Evolutionary conservation across 2,329 filamentous ascomycete genomes (phyloP).

Genomic region (Ophiosphaerella herpotricha): DNA sequence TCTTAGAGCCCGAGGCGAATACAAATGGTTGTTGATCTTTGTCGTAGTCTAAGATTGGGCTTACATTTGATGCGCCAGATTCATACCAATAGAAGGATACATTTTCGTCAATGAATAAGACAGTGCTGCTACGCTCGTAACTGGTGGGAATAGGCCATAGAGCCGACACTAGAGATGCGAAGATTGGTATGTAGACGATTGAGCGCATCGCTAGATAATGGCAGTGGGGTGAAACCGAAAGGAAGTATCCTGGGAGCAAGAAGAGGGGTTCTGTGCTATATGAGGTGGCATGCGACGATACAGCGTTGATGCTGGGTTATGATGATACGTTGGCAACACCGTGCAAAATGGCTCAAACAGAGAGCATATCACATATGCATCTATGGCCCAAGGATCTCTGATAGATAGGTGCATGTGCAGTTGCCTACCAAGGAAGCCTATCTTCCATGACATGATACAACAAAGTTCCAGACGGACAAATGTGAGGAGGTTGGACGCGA

Average conservation of each 20-base stretch:
- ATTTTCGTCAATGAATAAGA: slow-evolving; percentile 47
- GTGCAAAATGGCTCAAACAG: no score
- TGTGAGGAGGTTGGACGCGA: no score
- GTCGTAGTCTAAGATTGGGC: slow-evolving; percentile 17
- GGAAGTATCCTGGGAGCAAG: neutral
- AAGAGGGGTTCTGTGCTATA: no score
- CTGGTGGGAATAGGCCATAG: slow-evolving; percentile 51
- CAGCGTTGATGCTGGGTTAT: no score
- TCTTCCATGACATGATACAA: no score
- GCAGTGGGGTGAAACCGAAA: neutral
- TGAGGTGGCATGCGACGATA: no score
- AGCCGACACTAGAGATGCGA: slow-evolving; percentile 29
- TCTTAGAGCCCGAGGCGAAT: slow-evolving; percentile 27
- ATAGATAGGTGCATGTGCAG: no score
- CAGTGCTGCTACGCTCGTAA: slow-evolving; percentile 45
- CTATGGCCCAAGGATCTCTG: no score
- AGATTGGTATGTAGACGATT: neutral
- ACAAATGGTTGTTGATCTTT: slow-evolving; percentile 16
- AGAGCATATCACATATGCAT: no score
- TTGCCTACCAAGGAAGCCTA: no score
- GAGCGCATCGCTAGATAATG: neutral
- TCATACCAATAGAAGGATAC: slow-evolving; percentile 45
- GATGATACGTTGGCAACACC: no score
- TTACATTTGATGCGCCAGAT: slow-evolving; percentile 41
- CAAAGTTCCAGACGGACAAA: no score